Percentiles rank a stretch among this genome's conserved stretches.
Conservation (phyloP, 179 eudicot species). For the Nepenthes alata region DNA sequence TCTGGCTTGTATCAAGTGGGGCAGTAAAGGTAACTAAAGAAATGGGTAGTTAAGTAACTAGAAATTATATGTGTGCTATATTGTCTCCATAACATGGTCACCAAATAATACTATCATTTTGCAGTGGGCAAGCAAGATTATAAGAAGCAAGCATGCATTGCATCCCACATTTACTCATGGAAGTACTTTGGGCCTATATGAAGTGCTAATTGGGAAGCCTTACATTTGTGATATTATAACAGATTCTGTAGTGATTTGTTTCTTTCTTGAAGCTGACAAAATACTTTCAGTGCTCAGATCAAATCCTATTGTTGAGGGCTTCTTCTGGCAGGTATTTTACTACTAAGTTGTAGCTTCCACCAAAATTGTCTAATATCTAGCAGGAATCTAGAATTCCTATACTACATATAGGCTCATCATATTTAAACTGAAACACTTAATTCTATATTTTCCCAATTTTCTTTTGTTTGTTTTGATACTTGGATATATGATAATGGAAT, state of each 20-base stretch:
- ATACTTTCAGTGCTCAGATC: conserved; percentile 43
- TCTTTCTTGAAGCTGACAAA: conserved; percentile 60
- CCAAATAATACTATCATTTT: conserved; percentile 11
- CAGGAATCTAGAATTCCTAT: too few species aligned
- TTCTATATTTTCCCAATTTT: too few species aligned
- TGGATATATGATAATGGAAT: too few species aligned
- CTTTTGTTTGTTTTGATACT: too few species aligned
- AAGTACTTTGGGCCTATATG: conserved; percentile 79
- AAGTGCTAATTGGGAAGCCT: conserved; percentile 68
- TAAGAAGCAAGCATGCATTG: conserved; percentile 40
- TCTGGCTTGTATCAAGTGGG: conserved; percentile 84
- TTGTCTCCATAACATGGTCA: conserved; percentile 2
- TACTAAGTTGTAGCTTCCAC: background rate
- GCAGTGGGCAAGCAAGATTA: conserved; percentile 68
- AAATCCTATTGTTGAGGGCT: conserved; percentile 63
- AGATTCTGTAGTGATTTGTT: conserved; percentile 78
- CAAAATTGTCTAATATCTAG: too few species aligned
- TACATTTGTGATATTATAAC: conserved; percentile 63
- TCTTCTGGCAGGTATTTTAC: conserved; percentile 73
- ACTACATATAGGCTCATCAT: too few species aligned
- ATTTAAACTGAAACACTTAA: too few species aligned
- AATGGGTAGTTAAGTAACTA: background rate
- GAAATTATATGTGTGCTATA: background rate
- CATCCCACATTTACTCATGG: conserved; percentile 89
- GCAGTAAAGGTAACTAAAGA: conserved; percentile 59